Conservation (phyloP, 2,329 filamentous ascomycete species). For the Ascochyta clinopodiicola region DNA sequence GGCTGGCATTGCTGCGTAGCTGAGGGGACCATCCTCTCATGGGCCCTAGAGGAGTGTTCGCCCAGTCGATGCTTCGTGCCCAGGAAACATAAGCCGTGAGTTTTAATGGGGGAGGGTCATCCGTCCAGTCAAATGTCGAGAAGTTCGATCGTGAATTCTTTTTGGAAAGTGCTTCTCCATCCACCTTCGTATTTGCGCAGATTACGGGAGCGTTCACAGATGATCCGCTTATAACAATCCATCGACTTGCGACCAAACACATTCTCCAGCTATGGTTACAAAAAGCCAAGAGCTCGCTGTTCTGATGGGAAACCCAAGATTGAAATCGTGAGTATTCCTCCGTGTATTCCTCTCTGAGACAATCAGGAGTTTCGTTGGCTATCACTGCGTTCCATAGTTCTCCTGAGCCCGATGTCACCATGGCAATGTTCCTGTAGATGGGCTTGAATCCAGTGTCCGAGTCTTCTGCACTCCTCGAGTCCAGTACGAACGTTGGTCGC, state of each 20-base stretch:
- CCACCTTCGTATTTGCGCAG: neutral
- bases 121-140: conserved; percentile 25
- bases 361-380: neutral
- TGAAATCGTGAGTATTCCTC: conserved; percentile 19
- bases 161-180: neutral
- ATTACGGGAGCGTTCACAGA: neutral
- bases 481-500: conserved; percentile 28
- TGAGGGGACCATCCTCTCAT: conserved; percentile 74
- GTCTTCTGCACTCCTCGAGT: conserved; percentile 7
- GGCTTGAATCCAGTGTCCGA: neutral
- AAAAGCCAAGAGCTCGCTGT: conserved; percentile 8
- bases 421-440: conserved; percentile 33
- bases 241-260: conserved; percentile 24
- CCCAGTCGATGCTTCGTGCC: conserved; percentile 72
- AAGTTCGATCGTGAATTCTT: conserved; percentile 7
- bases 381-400: conserved; percentile 17
- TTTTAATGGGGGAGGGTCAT: conserved; percentile 19
- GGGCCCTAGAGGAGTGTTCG: conserved; percentile 72
- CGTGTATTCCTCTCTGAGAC: neutral
- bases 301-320: conserved; percentile 21
- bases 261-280: conserved; percentile 21
- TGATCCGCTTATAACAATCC: conserved; percentile 31
- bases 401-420: conserved; percentile 18
- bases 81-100: conserved; percentile 19
- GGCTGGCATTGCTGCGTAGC: conserved; percentile 75